These are phyloP conservation scores for Kodamaea hsintzibuensis DNA, from an alignment of 805 yeast species.

Conservation along the genomic window DNA sequence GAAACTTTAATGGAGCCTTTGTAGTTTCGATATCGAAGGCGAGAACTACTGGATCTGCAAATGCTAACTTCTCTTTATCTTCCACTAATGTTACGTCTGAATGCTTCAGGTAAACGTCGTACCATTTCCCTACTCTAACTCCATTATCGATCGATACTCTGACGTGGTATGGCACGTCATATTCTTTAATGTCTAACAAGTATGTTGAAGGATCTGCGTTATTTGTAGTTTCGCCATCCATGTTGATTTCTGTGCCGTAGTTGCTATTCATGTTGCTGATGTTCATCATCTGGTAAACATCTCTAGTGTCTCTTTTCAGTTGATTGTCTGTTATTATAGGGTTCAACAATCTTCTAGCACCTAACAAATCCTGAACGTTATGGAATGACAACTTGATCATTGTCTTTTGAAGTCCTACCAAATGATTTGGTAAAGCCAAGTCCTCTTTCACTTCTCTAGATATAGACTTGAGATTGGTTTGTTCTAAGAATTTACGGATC, in stretches of 20 bases:
- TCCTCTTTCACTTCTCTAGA: conserved; percentile 72
- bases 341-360: conserved; percentile 66
- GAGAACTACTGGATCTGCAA: conserved; percentile 95
- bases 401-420: conserved; percentile 69
- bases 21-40: conserved; percentile 99
- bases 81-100: conserved; percentile 57
- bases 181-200: conserved; percentile 83
- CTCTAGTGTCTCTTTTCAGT: conserved; percentile 59
- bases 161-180: conserved; percentile 95
- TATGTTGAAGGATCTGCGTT: conserved; percentile 57
- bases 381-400: conserved; percentile 71
- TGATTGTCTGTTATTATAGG: conserved; percentile 75
- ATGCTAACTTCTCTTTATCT: conserved; percentile 75
- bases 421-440: conserved; percentile 78
- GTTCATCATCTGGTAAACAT: conserved; percentile 62
- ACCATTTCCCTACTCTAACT: conserved; percentile 95
- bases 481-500: conserved; percentile 66
- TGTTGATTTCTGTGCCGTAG: conserved; percentile 16
- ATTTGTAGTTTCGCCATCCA: conserved; percentile 13
- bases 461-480: conserved; percentile 53
- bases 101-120: conserved; percentile 66
- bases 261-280: conserved; percentile 31
- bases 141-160: conserved; percentile 91
- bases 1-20: conserved; percentile 93
- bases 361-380: conserved; percentile 70